Evolutionary conservation across 208 protist genomes (phyloP).

Genomic region (Zelonia costaricensis): DNA sequence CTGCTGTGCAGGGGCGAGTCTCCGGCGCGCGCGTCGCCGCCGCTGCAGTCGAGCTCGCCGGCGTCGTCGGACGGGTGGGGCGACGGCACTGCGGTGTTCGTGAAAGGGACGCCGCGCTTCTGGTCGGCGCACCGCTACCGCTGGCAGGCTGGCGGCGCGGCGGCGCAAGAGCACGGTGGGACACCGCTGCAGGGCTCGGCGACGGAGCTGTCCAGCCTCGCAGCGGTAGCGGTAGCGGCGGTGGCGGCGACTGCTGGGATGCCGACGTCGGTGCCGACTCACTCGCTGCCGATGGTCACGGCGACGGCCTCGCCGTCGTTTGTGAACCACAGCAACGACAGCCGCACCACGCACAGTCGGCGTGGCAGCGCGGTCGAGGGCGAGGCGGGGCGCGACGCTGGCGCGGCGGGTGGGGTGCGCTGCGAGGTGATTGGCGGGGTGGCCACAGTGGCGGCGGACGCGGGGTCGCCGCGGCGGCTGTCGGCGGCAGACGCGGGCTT

Average conservation of each 20-base stretch:
- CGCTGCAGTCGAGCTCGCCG: not conserved
- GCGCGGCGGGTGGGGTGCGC: constrained; percentile 15
- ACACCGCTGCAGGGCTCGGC: constrained; percentile 20
- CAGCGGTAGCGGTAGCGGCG: too few species aligned
- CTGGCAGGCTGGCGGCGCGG: constrained; percentile 1
- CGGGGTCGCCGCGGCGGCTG: constrained; percentile 10
- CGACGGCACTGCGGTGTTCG: constrained; percentile 15
- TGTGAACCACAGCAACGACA: constrained; percentile 2
- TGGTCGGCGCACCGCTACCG: constrained; percentile 29
- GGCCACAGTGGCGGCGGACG: constrained; percentile 10
- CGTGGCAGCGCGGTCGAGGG: not conserved
- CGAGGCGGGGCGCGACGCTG: not conserved
- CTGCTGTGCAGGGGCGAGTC: constrained; percentile 12
- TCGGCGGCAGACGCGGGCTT: not conserved
- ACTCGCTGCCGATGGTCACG: constrained; percentile 18
- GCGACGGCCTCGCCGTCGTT: constrained; percentile 23
- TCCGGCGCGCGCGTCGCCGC: not conserved
- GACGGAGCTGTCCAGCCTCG: constrained; percentile 6
- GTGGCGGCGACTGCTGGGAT: not conserved
- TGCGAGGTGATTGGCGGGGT: constrained; percentile 28
- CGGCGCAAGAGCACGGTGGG: not conserved
- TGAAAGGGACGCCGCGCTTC: constrained; percentile 30
- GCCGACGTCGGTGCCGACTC: constrained; percentile 1
- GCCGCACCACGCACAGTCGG: constrained; percentile 3
- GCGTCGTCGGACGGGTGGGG: not conserved